Percentiles rank a stretch among this genome's conserved stretches.
These are phyloP conservation scores for Apophysomyces ossiformis DNA, from an alignment of 371 early-diverging fungal genomes.

Conservation along the genomic window DNA sequence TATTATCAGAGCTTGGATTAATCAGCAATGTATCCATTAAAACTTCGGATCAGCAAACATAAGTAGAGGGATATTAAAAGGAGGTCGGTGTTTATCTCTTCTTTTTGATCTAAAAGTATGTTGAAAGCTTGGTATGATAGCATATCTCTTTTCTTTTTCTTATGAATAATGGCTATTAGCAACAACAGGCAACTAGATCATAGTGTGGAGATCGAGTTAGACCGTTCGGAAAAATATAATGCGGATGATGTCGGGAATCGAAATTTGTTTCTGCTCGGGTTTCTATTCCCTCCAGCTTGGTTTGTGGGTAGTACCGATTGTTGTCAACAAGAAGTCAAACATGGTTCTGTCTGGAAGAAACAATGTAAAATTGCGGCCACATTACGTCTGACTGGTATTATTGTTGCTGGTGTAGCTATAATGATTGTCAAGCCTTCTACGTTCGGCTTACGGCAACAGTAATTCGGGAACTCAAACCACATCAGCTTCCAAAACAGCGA, in stretches of 20 bases:
- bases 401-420: constrained; percentile 31
- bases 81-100: too few relatives aligned
- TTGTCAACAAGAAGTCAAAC: not conserved
- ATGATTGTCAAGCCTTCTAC: constrained; percentile 43
- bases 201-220: not conserved
- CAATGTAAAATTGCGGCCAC: constrained; percentile 50
- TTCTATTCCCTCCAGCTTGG: constrained; percentile 43
- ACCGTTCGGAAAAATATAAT: not conserved
- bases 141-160: too few relatives aligned
- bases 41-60: too few relatives aligned
- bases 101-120: too few relatives aligned
- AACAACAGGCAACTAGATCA: not conserved
- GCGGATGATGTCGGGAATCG: constrained; percentile 12
- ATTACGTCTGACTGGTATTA: constrained; percentile 26
- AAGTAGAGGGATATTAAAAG: too few relatives aligned
- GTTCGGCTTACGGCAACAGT: constrained; percentile 39
- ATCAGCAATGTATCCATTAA: too few relatives aligned
- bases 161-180: too few relatives aligned
- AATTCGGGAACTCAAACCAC: constrained; percentile 39
- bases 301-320: constrained; percentile 42
- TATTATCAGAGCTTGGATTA: too few relatives aligned
- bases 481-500: constrained; percentile 29
- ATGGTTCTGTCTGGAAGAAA: constrained; percentile 41
- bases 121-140: too few relatives aligned
- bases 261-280: constrained; percentile 40